Evolutionary conservation across 768 basidiomycete genomes (phyloP).

Genomic region (Inosperma sp.): DNA sequence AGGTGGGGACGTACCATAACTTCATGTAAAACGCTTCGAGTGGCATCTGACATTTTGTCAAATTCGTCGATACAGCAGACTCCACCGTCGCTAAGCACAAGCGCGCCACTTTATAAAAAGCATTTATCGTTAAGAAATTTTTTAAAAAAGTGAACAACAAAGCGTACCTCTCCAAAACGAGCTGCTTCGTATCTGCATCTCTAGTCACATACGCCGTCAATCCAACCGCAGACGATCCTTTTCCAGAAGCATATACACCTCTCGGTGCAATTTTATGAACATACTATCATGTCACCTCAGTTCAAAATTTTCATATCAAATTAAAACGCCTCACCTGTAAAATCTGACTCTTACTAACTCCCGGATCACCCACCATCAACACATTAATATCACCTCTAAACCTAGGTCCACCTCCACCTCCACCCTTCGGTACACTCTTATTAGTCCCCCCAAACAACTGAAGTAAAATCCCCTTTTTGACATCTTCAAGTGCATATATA

Average conservation of each 20-base stretch:
- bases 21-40: slow-evolving; percentile 97
- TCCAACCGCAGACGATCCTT: slow-evolving; percentile 98
- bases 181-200: slow-evolving; percentile 96
- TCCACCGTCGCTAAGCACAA: slow-evolving; percentile 92
- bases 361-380: slow-evolving; percentile 94
- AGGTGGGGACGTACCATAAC: slow-evolving; percentile 80
- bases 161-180: slow-evolving; percentile 86
- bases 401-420: slow-evolving; percentile 92
- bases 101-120: slow-evolving; percentile 63
- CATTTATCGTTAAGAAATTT: slow-evolving; percentile 6
- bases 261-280: slow-evolving; percentile 98
- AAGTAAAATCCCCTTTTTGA: slow-evolving; percentile 95
- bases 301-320: slow-evolving; percentile 17
- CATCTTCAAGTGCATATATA: slow-evolving; percentile 98
- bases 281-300: slow-evolving; percentile 62
- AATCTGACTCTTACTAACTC: slow-evolving; percentile 95
- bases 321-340: slow-evolving; percentile 55
- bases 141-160: slow-evolving; percentile 1
- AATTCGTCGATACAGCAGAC: slow-evolving; percentile 99
- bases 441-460: slow-evolving; percentile 98
- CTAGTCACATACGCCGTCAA: slow-evolving; percentile 97
- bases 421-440: slow-evolving; percentile 87
- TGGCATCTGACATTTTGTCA: slow-evolving; percentile 98
- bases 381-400: slow-evolving; percentile 99
- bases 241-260: slow-evolving; percentile 96